Base-by-base conservation (phyloP, 2,329 filamentous ascomycete species). In the Ophiostoma ulmi region DNA sequence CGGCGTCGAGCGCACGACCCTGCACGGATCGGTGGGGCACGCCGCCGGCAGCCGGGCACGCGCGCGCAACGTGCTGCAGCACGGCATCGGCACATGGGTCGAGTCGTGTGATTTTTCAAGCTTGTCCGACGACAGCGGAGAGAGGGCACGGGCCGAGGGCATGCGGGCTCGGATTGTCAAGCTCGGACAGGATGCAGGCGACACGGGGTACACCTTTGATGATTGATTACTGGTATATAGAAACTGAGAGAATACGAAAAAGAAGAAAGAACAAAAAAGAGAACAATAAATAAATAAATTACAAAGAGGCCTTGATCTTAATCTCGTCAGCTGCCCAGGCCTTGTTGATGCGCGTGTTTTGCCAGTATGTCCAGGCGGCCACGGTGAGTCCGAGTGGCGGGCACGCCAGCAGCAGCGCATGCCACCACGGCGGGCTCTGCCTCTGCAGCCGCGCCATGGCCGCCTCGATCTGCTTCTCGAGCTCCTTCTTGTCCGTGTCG, bases 381-480 rank as follows among this genome's bases (percentile, higher is more conserved):
- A 89, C 85, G 13, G 85, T 80, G 26, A 89, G 85, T 0, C 90
- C 94, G 74, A 96, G 76, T 58, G 93, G 93, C 74, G 94, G 94
- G 77, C 86, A 91, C 55, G 90, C 80, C 74, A 89, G 81, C 73
- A 90, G 77, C 74, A 77, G 71, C 86, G 87, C 90, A n/a, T 88
- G 88, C 94, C 95, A 98, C 92, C 93, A 96, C 73, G 82, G 80
- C 7, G 92, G 92, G 78, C 90, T 95, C 22, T 81, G 80, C 65
- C 76, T 82, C 76, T 83, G 84, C 52, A 97, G 81, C 72, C 85
- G 84, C 4, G 76, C 77, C 81, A 98, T 88, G 8, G 89, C 91
- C 72, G 81, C 82, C 69, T 85, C 83, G 13, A 98, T 82, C 78
- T 92, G 88, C 68, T 77, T 79, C 79, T 87, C 85, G 77, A 99